Conservation (phyloP, 805 yeast species). For the Candida qinlingensis region DNA sequence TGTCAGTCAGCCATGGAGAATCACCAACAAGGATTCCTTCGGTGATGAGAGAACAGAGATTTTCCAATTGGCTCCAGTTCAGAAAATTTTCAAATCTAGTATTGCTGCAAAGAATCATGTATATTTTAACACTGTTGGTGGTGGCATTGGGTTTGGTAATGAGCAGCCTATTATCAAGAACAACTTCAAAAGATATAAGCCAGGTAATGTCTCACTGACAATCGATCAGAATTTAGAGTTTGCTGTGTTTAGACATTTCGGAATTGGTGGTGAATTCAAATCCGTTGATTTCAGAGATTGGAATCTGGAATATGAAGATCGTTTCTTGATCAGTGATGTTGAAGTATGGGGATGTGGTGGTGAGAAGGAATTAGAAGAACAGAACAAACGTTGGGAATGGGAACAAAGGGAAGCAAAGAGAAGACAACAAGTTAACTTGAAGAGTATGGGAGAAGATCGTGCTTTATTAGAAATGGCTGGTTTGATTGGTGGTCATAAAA, state of each 20-base stretch:
- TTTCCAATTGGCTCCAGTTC: slow-evolving; percentile 62
- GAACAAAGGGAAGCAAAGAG: slow-evolving; percentile 82
- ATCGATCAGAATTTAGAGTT: slow-evolving; percentile 75
- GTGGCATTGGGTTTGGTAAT: slow-evolving; percentile 81
- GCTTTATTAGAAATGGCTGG: slow-evolving; percentile 86
- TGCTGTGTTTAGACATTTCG: slow-evolving; percentile 70
- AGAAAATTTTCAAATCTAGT: slow-evolving; percentile 44
- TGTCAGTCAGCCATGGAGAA: slow-evolving; percentile 70
- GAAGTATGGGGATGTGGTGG: slow-evolving; percentile 95
- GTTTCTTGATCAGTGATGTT: slow-evolving; percentile 64
- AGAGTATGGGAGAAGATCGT: slow-evolving; percentile 69
- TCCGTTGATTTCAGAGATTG: slow-evolving; percentile 27
- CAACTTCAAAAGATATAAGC: slow-evolving; percentile 40
- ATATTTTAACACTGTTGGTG: slow-evolving; percentile 68
- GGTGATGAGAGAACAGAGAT: slow-evolving; percentile 58
- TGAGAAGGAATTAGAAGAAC: slow-evolving; percentile 69
- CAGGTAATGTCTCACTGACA: slow-evolving; percentile 78
- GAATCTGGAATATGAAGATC: slow-evolving; percentile 51
- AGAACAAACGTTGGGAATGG: slow-evolving; percentile 82
- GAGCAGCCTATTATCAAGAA: slow-evolving; percentile 55
- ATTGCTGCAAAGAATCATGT: slow-evolving; percentile 35
- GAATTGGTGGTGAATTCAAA: slow-evolving; percentile 45
- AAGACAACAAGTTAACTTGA: slow-evolving; percentile 63
- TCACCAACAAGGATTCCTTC: slow-evolving; percentile 65
- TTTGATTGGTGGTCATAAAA: slow-evolving; percentile 42